These are phyloP conservation scores for Saccharomyces hybrid DNA, from an alignment of 1,139 yeast genomes.

Conservation along the genomic window DNA sequence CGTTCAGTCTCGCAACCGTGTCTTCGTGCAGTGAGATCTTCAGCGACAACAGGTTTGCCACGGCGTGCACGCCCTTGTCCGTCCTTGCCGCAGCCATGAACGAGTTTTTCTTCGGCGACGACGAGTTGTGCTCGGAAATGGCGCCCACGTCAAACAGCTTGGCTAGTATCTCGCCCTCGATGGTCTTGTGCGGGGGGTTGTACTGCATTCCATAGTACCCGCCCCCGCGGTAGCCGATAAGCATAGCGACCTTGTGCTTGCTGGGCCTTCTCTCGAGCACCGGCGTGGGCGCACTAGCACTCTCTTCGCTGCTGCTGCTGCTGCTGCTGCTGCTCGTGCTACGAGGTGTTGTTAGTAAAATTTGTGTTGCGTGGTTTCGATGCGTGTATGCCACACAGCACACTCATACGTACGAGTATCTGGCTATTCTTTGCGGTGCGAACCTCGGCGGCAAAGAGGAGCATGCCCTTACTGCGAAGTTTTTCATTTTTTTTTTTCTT, in stretches of 20 bases:
- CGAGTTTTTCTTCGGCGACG: slow-evolving; percentile 79
- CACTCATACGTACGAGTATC: not conserved
- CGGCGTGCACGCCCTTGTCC: slow-evolving; percentile 98
- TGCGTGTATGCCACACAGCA: not conserved
- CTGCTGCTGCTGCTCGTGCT: not conserved
- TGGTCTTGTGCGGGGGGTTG: slow-evolving; percentile 81
- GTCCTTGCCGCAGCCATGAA: slow-evolving; percentile 95
- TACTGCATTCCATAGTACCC: slow-evolving; percentile 97
- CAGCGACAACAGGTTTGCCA: slow-evolving; percentile 50
- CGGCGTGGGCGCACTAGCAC: not conserved
- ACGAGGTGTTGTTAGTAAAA: not conserved
- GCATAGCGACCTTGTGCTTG: slow-evolving; percentile 63
- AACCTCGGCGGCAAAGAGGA: not conserved
- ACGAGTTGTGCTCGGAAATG: slow-evolving; percentile 76
- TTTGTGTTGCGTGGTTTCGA: not conserved
- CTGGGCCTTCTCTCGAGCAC: not conserved
- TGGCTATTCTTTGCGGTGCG: not conserved
- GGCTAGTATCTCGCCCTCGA: slow-evolving; percentile 82
- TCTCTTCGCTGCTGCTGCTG: not conserved
- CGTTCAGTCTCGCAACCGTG: slow-evolving; percentile 57
- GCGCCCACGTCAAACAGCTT: slow-evolving; percentile 88
- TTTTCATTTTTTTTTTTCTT: not conserved
- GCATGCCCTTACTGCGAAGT: not conserved
- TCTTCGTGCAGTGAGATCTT: slow-evolving; percentile 78
- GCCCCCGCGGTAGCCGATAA: slow-evolving; percentile 93